phyloP scores from a whole-genome alignment of 2,329 filamentous ascomycete genomes.

The Alternaria angustiovoidea region DNA sequence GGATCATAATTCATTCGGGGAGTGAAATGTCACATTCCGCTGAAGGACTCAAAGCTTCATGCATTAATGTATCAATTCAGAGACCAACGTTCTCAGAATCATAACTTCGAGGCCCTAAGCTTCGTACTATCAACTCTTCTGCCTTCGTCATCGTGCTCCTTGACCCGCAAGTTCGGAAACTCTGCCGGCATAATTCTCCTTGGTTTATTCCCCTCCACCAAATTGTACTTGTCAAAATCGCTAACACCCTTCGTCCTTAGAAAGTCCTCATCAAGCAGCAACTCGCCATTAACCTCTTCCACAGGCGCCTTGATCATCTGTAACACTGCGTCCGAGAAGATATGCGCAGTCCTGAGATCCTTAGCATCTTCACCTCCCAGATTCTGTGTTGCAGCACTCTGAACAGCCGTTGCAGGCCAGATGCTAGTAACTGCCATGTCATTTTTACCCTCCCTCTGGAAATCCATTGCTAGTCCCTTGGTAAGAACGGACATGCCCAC shows the following conservation, averaged over 20 bases:
- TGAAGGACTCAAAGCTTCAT: no score
- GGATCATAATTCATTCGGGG: no score
- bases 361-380: slow-evolving; percentile 54
- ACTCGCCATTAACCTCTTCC: slow-evolving; percentile 70
- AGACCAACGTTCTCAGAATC: not conserved
- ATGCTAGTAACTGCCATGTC: slow-evolving; percentile 82
- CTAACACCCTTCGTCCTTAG: slow-evolving; percentile 70
- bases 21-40: no score
- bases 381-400: slow-evolving; percentile 75
- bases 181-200: slow-evolving; percentile 78
- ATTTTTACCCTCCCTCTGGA: slow-evolving; percentile 68
- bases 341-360: slow-evolving; percentile 71
- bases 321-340: slow-evolving; percentile 82
- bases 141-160: slow-evolving; percentile 83
- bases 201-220: slow-evolving; percentile 70
- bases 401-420: slow-evolving; percentile 82
- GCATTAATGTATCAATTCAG: no score
- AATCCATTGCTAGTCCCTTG: slow-evolving; percentile 84
- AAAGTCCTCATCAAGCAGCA: slow-evolving; percentile 84
- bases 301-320: slow-evolving; percentile 71
- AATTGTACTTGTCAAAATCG: slow-evolving; percentile 76
- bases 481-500: slow-evolving; percentile 83
- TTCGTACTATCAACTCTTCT: slow-evolving; percentile 70
- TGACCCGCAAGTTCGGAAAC: slow-evolving; percentile 75
- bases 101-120: slow-evolving; percentile 31